Percentiles rank a stretch among this genome's conserved stretches.
Conservation (phyloP, 768 basidiomycete species). For the Boletus rubescentipes region DNA sequence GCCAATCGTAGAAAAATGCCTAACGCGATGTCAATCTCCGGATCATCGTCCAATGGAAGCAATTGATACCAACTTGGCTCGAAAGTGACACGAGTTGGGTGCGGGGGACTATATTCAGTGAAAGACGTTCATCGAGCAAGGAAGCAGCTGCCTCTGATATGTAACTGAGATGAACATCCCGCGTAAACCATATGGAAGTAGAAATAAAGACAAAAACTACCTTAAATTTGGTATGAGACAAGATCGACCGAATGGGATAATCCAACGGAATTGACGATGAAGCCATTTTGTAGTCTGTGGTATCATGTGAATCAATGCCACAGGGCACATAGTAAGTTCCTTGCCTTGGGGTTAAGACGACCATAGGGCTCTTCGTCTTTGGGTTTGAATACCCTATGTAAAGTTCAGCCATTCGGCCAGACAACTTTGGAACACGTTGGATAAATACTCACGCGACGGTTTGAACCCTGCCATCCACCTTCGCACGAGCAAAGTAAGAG, state of each 20-base stretch:
- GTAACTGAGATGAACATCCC: slow-evolving; percentile 49
- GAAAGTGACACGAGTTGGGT: slow-evolving; percentile 83
- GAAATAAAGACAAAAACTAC: slow-evolving; percentile 33
- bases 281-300: slow-evolving; percentile 84
- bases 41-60: background rate
- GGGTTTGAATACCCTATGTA: slow-evolving; percentile 80
- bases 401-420: slow-evolving; percentile 5
- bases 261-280: slow-evolving; percentile 84
- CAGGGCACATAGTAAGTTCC: background rate
- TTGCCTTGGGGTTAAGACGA: slow-evolving; percentile 79
- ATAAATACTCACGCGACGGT: slow-evolving; percentile 68
- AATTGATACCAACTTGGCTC: slow-evolving; percentile 48
- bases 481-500: slow-evolving; percentile 88
- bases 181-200: background rate
- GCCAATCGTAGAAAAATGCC: slow-evolving; percentile 94
- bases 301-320: slow-evolving; percentile 1
- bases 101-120: slow-evolving; percentile 78
- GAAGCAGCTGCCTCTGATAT: slow-evolving; percentile 90
- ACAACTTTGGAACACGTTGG: background rate
- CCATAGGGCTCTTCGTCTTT: slow-evolving; percentile 92
- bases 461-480: slow-evolving; percentile 70
- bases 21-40: slow-evolving; percentile 26
- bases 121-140: slow-evolving; percentile 70
- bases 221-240: slow-evolving; percentile 90
- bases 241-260: slow-evolving; percentile 86